Base-by-base conservation (phyloP, 306 rosid species). In the Hippophae rhamnoides region DNA sequence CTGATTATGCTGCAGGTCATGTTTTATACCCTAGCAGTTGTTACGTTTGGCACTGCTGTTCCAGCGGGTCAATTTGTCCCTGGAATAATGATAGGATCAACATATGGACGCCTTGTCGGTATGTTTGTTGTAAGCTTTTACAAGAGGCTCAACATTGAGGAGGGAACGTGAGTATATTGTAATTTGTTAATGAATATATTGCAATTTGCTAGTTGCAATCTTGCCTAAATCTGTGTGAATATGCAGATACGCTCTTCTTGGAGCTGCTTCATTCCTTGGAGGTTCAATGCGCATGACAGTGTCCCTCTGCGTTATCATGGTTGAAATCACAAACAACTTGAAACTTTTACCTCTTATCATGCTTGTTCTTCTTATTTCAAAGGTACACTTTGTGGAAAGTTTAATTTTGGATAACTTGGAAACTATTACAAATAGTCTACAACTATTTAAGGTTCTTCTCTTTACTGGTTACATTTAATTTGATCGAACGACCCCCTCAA, bases 11-110 rank as follows among this genome's bases (percentile, higher is more conserved):
- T 79, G 67, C 93, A 92, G 98, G 89, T 87, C 60, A 92, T 92
- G 98, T 92, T 87, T 76, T 92, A 87, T 76, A 59, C 84, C 47
- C 75, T 92, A 78, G 98, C 98, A 31, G 96, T 92, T 41, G 74
- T 92, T 64, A 92, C 98, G 31, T 92, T 81, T 80, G 96, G 98
- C 64, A 92, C 93, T 69, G 93, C 98, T 41, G 98, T 87, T 55
- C 98, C 98, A 57, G 96, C 98, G 60, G 96, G 96, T 68, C 98
- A 92, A 65, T 92, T 92, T 80, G 98, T 92, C 68, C 98, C 98
- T 56, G 95, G 98, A 72, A 92, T 92, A 67, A 87, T 87, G 96
- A 87, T 87, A 66, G 98, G 98, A 69, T 92, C 96, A 48, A 92
- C 98, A 3, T 92, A 87, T 75, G 96, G 96, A 57, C 98, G 98